Base-by-base conservation (phyloP, 2,329 filamentous ascomycete genomes). In the Penicillium aurantiogriseum region DNA sequence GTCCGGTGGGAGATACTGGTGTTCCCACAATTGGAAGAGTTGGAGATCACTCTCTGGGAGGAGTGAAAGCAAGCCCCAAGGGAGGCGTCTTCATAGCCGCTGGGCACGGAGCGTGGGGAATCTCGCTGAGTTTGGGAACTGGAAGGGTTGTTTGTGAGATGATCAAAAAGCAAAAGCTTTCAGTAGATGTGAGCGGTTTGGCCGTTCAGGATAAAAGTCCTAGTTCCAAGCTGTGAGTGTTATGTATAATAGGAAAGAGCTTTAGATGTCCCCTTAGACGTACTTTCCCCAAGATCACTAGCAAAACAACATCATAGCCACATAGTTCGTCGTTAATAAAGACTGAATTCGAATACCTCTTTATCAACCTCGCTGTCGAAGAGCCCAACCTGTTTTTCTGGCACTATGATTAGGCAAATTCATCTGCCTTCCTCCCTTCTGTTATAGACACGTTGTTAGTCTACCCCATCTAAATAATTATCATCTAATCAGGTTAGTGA, bases 101-200 rank as follows among this genome's bases (percentile, higher is more conserved):
- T 4, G 89, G 90, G 0, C 89, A 92, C 77, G 89, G 89, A 0
- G 87, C 89, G 0, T 92, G 89, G 89, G 89, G 89, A 0, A 88
- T 88, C 27, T 82, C 79, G 47, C 68, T 85, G 67, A 79, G 80
- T 17, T 74, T 90, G 31, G 89, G 88, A 1, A 92, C 88, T 0
- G 90, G 89, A 0, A 82, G 83, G 63, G 84, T 90, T 6, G 76
- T 92, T 76, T 82, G 87, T 11, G 88, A 92, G 74, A 79, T 92
- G 81, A 80, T 90, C 42, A 80, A 84, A 64, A 86, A 85, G 2
- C 75, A 79, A 59, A 70, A 74, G 59, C 74, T 82, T 50, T 88
- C 83, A 60, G 86, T 81, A 1, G 83, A 89, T 74, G 75, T 91
- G 17, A 78, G 78, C 50, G 71, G 75, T 2, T 68, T 90, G 62